Evolutionary conservation across 495 filamentous ascomycete species (phyloP).

Genomic region (Xylaria acuta): DNA sequence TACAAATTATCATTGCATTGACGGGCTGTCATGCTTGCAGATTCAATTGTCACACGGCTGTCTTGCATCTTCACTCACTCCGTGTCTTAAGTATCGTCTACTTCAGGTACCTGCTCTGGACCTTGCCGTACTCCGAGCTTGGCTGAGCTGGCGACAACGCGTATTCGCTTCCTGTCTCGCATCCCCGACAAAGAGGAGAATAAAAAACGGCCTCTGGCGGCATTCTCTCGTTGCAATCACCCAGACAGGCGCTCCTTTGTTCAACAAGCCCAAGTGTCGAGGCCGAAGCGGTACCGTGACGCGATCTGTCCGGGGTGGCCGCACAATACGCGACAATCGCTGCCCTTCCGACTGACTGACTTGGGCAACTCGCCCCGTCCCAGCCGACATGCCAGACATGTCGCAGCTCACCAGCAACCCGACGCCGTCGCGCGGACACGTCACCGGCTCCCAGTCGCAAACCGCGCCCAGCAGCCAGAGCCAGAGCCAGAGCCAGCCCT

Average conservation of each 20-base stretch:
- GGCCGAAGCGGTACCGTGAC: constrained; percentile 6
- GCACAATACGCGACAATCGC: constrained; percentile 24
- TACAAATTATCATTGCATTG: not conserved
- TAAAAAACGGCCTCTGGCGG: not conserved
- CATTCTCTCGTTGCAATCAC: not conserved
- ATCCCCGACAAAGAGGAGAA: constrained; percentile 17
- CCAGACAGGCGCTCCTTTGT: not conserved
- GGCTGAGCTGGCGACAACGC: constrained; percentile 29
- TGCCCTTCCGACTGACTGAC: not conserved
- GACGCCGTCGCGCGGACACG: constrained; percentile 3
- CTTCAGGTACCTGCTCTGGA: constrained; percentile 10
- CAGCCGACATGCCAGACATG: constrained; percentile 29
- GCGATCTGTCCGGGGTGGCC: constrained; percentile 25
- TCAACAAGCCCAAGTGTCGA: not conserved
- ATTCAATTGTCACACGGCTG: not conserved
- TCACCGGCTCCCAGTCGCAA: constrained; percentile 22
- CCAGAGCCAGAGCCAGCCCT: too few species aligned
- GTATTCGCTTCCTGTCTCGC: constrained; percentile 23
- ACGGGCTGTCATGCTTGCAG: constrained; percentile 2
- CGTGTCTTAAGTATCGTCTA: constrained; percentile 11
- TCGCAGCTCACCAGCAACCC: constrained; percentile 23
- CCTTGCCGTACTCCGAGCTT: constrained; percentile 19
- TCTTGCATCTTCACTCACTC: not conserved
- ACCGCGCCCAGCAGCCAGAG: constrained; percentile 29
- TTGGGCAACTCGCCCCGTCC: constrained; percentile 5